phyloP scores from a whole-genome alignment of 2,329 filamentous ascomycete species.

The Blastomyces percursus region DNA sequence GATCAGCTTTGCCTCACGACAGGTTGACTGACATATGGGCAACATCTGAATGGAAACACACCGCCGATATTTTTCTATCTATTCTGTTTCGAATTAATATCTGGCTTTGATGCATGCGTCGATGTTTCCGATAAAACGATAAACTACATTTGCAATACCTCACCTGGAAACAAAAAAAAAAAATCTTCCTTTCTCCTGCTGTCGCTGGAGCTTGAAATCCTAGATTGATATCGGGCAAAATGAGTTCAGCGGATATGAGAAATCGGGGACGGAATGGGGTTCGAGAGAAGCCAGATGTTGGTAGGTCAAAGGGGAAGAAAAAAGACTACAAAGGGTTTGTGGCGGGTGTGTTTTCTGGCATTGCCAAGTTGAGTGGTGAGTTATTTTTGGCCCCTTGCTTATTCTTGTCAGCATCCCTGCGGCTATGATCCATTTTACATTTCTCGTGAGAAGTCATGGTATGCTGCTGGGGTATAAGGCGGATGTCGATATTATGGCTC shows the following conservation, averaged over 20 bases:
- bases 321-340: conserved; percentile 89
- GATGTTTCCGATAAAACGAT: not conserved
- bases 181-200: not conserved
- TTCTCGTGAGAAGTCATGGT: not conserved
- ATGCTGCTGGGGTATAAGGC: not conserved
- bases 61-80: too few species aligned
- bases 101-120: not conserved
- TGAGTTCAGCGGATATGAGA: not conserved
- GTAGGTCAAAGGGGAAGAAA: conserved; percentile 15
- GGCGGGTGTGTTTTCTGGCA: conserved; percentile 87
- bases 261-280: not conserved
- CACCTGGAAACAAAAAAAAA: not conserved
- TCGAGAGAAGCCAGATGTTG: not conserved
- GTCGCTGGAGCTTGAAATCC: not conserved
- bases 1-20: too few species aligned
- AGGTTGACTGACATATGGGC: too few species aligned
- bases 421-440: not conserved
- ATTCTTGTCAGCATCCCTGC: not conserved
- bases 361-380: conserved; percentile 76
- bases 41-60: too few species aligned
- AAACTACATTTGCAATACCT: not conserved
- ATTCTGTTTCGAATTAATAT: too few species aligned
- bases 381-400: conserved; percentile 11
- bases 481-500: not conserved
- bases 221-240: not conserved